Percentiles rank a stretch among this genome's conserved stretches.
These are phyloP conservation scores for Globisporangium polare DNA, from an alignment of 352 stramenopile species.

Conservation along the genomic window DNA sequence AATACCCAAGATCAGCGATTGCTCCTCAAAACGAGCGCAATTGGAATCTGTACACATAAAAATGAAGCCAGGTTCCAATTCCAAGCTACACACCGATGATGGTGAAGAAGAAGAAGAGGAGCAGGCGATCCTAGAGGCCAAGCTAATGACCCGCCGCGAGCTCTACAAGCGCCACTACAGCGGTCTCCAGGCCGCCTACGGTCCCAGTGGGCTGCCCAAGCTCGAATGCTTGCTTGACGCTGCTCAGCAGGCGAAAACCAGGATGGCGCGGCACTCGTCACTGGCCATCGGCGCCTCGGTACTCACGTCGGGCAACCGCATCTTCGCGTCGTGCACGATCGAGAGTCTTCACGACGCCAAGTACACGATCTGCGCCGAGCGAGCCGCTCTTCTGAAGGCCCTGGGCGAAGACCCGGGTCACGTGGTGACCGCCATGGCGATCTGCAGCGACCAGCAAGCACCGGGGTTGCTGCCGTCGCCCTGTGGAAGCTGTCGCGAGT, in stretches of 20 bases:
- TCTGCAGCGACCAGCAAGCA: conserved; percentile 47
- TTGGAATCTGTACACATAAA: conserved; percentile 8
- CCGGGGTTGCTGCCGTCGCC: conserved; percentile 40
- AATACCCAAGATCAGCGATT: conserved; percentile 24
- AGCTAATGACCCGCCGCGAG: conserved; percentile 30
- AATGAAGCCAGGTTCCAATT: not conserved
- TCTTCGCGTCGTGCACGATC: conserved; percentile 35
- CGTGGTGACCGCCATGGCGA: conserved; percentile 41
- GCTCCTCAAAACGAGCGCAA: conserved; percentile 5
- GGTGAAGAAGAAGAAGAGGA: too few relatives aligned
- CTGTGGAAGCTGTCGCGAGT: conserved; percentile 65
- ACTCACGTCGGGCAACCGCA: conserved; percentile 38
- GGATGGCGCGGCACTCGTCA: conserved; percentile 21
- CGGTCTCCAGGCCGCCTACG: conserved; percentile 29
- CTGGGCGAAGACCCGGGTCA: conserved; percentile 19
- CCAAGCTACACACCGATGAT: not conserved
- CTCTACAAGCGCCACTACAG: conserved; percentile 54
- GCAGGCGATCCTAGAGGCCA: conserved; percentile 22
- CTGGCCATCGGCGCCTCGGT: conserved; percentile 48
- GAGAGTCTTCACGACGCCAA: conserved; percentile 35
- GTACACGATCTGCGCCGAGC: conserved; percentile 53
- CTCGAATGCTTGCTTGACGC: conserved; percentile 55
- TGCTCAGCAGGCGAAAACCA: conserved; percentile 26
- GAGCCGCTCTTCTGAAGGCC: conserved; percentile 48
- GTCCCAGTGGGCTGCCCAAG: conserved; percentile 25